Percentiles rank a stretch among this genome's conserved stretches.
Conservation (phyloP, 345 rosid species). For the Geranium rotundifolium region DNA sequence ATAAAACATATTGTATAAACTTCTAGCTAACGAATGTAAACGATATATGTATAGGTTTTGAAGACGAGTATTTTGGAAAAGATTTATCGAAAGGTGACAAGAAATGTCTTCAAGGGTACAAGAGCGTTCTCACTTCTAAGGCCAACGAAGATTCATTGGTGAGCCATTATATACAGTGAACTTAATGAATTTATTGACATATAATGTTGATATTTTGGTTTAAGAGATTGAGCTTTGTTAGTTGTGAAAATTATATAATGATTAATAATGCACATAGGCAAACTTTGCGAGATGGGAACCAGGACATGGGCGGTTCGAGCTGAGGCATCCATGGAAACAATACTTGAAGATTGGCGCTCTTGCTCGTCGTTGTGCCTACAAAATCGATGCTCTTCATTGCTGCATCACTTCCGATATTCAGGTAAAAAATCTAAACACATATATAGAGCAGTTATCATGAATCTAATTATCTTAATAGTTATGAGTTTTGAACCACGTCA, state of each 20-base stretch:
- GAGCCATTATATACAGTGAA: neutral
- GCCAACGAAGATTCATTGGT: conserved; percentile 29
- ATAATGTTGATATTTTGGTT: too few species aligned
- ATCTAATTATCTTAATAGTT: too few species aligned
- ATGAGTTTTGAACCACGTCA: too few species aligned
- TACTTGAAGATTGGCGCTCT: conserved; percentile 53
- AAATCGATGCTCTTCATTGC: conserved; percentile 51
- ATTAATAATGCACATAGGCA: conserved; percentile 42
- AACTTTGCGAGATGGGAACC: conserved; percentile 91
- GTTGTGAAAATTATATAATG: neutral
- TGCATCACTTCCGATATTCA: conserved; percentile 32
- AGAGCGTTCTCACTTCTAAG: conserved; percentile 21
- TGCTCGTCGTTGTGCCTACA: conserved; percentile 70
- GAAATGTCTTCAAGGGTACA: conserved; percentile 17
- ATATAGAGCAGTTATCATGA: neutral
- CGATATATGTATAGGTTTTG: conserved; percentile 13
- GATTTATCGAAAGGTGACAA: conserved; percentile 4
- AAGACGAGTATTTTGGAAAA: conserved; percentile 8
- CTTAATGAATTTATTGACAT: too few species aligned
- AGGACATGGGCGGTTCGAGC: conserved; percentile 48
- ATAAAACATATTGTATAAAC: too few species aligned
- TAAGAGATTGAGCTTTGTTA: too few species aligned
- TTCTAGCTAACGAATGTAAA: too few species aligned
- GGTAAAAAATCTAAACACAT: conserved; percentile 13
- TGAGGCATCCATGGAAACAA: conserved; percentile 68